These are phyloP conservation scores for Plasmodium vivax DNA, from an alignment of 169 alveolate genomes.

Conservation along the genomic window DNA sequence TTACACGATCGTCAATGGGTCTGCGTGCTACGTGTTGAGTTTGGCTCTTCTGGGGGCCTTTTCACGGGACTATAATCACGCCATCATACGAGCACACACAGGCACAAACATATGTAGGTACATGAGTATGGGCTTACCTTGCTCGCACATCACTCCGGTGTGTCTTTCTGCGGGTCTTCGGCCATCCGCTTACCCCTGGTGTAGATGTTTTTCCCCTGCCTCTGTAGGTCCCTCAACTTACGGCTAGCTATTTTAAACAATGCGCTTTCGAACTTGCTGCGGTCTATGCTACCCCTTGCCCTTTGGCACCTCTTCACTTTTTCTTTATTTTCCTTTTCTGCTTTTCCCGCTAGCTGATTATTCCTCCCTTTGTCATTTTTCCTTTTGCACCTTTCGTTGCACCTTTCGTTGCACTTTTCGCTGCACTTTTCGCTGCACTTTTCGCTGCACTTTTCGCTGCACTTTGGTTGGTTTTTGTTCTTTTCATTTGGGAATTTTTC, in stretches of 20 bases:
- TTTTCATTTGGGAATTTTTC: background rate
- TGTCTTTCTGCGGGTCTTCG: background rate
- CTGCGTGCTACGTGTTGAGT: background rate
- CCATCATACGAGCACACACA: background rate
- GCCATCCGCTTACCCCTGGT: background rate
- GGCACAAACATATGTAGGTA: background rate
- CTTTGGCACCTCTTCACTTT: background rate
- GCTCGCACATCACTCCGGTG: background rate
- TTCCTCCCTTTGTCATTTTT: background rate
- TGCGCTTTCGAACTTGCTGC: background rate
- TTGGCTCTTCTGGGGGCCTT: background rate
- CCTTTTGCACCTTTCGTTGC: background rate
- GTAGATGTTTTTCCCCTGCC: background rate
- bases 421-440: background rate
- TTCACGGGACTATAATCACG: background rate
- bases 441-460: background rate
- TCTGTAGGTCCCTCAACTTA: background rate
- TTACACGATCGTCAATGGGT: background rate
- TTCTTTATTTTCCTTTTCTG: background rate
- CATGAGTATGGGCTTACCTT: background rate
- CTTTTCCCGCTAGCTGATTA: background rate
- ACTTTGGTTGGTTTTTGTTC: background rate
- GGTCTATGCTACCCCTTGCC: background rate
- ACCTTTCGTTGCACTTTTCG: background rate
- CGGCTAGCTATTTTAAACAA: background rate